Conservation (phyloP, 257 asterid species). For the Paulownia fortunei region DNA sequence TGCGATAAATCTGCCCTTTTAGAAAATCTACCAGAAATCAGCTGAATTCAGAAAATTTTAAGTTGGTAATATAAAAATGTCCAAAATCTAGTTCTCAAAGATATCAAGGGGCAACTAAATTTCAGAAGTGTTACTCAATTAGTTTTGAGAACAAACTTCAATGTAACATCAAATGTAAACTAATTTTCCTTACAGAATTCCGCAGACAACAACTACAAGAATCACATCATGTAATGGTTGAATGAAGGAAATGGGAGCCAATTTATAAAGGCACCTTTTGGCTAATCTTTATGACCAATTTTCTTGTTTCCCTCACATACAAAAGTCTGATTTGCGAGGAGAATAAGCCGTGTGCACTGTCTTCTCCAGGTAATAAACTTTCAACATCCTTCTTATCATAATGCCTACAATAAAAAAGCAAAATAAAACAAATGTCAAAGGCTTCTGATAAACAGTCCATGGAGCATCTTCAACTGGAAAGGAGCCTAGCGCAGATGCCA, state of each 20-base stretch:
- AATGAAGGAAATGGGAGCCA: constrained; percentile 3
- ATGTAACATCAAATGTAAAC: background rate
- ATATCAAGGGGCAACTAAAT: constrained; percentile 2
- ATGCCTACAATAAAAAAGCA: constrained; percentile 63
- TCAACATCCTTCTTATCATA: constrained; percentile 50
- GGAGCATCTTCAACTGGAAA: constrained; percentile 3
- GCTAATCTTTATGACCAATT: constrained; percentile 63
- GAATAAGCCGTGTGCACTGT: constrained; percentile 52
- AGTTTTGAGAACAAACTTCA: constrained; percentile 8
- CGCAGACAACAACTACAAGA: constrained; percentile 13
- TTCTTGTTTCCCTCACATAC: constrained; percentile 44
- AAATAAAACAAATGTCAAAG: constrained; percentile 37
- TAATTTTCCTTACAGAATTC: constrained; percentile 20
- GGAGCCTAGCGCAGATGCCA: constrained; percentile 14
- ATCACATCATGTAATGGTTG: background rate
- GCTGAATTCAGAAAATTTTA: constrained; percentile 12
- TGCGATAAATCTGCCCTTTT: background rate
- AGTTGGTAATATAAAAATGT: background rate
- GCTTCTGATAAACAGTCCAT: constrained; percentile 9
- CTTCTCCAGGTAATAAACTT: constrained; percentile 41
- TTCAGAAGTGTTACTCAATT: background rate
- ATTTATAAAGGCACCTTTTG: constrained; percentile 51
- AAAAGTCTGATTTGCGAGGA: constrained; percentile 61
- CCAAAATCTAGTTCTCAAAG: constrained; percentile 14
- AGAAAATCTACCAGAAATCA: constrained; percentile 4